A percentile compares a stretch with the other conserved stretches of the same genome.
Evolutionary conservation across 306 rosid genomes (phyloP).

Genomic region (Inga laurina): DNA sequence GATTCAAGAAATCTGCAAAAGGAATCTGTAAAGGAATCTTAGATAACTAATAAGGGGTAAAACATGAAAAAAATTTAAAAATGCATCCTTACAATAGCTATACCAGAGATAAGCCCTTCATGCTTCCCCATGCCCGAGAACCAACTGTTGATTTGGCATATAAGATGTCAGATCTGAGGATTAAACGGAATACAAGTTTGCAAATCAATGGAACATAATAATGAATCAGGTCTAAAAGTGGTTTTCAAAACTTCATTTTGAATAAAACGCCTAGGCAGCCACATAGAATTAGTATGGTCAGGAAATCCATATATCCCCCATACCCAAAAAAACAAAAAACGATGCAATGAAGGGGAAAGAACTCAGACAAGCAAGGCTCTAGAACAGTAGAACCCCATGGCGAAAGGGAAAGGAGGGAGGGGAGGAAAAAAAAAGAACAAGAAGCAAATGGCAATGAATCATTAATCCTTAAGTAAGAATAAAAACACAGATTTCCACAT

Average conservation of each 20-base stretch:
- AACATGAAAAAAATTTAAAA: slow-evolving; percentile 12
- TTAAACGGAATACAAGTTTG: background rate
- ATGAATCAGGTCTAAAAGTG: slow-evolving; percentile 15
- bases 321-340: background rate
- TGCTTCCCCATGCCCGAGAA: slow-evolving; percentile 90
- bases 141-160: slow-evolving; percentile 59
- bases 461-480: background rate
- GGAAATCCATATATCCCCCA: slow-evolving; percentile 23
- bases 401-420: background rate
- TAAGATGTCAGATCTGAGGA: slow-evolving; percentile 33
- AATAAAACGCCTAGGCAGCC: slow-evolving; percentile 9
- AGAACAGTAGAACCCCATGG: background rate
- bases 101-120: slow-evolving; percentile 83
- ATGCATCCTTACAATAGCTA: slow-evolving; percentile 27
- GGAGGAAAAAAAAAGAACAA: background rate
- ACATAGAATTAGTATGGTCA: slow-evolving; percentile 19
- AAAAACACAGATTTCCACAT: background rate
- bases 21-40: slow-evolving; percentile 64
- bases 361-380: slow-evolving; percentile 21
- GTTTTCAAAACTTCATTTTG: background rate
- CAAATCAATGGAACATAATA: slow-evolving; percentile 11
- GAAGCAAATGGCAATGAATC: background rate
- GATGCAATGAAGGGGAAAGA: background rate
- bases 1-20: slow-evolving; percentile 86
- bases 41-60: slow-evolving; percentile 12